A percentile compares a stretch with the other conserved stretches of the same genome.
phyloP scores from a whole-genome alignment of 306 rosid species.

The Pueraria montana region DNA sequence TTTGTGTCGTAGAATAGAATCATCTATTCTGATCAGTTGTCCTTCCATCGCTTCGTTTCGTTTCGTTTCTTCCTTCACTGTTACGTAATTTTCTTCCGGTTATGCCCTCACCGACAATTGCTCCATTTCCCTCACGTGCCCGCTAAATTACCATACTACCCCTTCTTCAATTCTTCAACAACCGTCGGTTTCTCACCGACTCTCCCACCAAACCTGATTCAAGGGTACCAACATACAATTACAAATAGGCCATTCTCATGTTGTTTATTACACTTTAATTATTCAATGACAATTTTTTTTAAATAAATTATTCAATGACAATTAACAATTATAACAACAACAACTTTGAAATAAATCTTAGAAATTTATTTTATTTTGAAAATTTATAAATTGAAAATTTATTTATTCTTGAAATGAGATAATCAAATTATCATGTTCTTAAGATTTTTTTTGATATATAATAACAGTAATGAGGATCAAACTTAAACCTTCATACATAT shows the following conservation, averaged over 20 bases:
- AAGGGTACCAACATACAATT: background rate
- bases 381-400: background rate
- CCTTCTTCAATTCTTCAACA: constrained; percentile 35
- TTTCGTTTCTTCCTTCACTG: constrained; percentile 19
- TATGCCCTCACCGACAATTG: constrained; percentile 42
- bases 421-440: background rate
- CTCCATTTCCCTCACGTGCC: background rate
- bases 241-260: background rate
- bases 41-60: background rate
- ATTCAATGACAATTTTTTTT: background rate
- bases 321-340: background rate
- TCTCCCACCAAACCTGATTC: background rate
- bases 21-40: background rate
- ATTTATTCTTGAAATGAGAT: background rate
- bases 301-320: background rate
- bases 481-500: too few species aligned
- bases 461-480: too few species aligned
- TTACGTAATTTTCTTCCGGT: constrained; percentile 8
- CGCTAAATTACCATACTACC: background rate
- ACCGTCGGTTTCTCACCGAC: constrained; percentile 12
- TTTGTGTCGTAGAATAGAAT: constrained; percentile 7
- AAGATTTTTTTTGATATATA: background rate
- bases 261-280: background rate
- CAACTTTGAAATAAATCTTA: background rate
- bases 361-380: background rate